Conservation (phyloP, 371 early-diverging fungal species). For the Cokeromyces recurvatus region DNA sequence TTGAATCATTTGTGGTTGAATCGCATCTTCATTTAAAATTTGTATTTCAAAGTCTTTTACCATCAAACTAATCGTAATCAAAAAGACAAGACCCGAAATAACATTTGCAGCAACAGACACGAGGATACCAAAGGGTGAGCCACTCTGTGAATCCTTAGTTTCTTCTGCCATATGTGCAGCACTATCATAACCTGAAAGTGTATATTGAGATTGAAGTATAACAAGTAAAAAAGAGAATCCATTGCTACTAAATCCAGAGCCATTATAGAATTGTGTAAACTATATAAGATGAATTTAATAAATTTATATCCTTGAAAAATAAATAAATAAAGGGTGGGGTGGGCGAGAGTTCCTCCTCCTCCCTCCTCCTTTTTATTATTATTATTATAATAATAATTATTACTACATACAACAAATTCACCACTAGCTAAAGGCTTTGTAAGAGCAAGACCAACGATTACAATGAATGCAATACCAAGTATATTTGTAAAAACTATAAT, state of each 20-base stretch:
- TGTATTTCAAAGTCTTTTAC: slow-evolving; percentile 47
- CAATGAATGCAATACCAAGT: slow-evolving; percentile 48
- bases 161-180: slow-evolving; percentile 77
- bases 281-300: neutral
- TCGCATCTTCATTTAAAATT: slow-evolving; percentile 38
- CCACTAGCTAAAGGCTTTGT: slow-evolving; percentile 36
- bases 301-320: too few relatives aligned
- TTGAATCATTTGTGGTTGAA: slow-evolving; percentile 51
- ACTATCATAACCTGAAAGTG: slow-evolving; percentile 67
- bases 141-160: slow-evolving; percentile 55
- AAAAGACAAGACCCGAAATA: slow-evolving; percentile 51
- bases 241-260: slow-evolving; percentile 45
- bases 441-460: slow-evolving; percentile 46
- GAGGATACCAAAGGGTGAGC: slow-evolving; percentile 60
- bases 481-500: slow-evolving; percentile 40
- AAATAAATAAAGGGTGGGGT: too few relatives aligned
- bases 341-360: too few relatives aligned
- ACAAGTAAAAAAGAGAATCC: slow-evolving; percentile 54
- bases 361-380: too few relatives aligned
- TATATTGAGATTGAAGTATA: slow-evolving; percentile 59
- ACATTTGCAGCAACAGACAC: slow-evolving; percentile 55
- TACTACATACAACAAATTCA: slow-evolving; percentile 25
- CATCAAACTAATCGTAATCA: slow-evolving; percentile 53
- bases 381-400: too few relatives aligned
- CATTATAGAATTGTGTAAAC: slow-evolving; percentile 47